Conservation (phyloP, 2,329 filamentous ascomycete species). For the Chalaropsis ovoidea region DNA sequence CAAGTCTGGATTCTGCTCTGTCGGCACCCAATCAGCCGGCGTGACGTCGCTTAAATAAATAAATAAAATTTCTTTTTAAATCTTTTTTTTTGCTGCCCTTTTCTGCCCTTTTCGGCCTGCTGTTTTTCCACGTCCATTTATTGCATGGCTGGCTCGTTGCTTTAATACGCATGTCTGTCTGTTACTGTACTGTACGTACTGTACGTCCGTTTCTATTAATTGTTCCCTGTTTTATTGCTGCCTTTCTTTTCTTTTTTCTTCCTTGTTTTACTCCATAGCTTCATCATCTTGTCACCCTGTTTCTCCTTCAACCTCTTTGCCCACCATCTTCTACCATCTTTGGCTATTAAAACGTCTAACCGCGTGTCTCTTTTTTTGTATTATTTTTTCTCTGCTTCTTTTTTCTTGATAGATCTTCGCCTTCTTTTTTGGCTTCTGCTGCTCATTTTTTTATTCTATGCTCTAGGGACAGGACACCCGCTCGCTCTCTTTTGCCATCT, state of each 20-base stretch:
- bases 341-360: slow-evolving; percentile 12
- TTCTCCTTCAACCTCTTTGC: background rate
- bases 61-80: too few relatives aligned
- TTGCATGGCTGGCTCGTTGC: slow-evolving; percentile 8
- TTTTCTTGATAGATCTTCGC: background rate
- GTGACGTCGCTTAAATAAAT: slow-evolving; percentile 25
- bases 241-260: background rate
- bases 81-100: background rate
- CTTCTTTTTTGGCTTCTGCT: background rate
- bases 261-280: slow-evolving; percentile 11
- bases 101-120: slow-evolving; percentile 5
- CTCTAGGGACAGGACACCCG: background rate
- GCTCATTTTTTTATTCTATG: slow-evolving; percentile 7
- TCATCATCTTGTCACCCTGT: slow-evolving; percentile 7
- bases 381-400: slow-evolving; percentile 8
- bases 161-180: background rate
- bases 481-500: background rate
- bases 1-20: background rate
- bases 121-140: background rate
- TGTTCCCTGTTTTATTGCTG: background rate
- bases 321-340: background rate
- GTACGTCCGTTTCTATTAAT: background rate
- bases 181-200: too few relatives aligned
- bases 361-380: slow-evolving; percentile 5
- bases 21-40: background rate